Evolutionary conservation across 805 yeast species (phyloP).

Genomic region (Diddensiella transvaalensis): DNA sequence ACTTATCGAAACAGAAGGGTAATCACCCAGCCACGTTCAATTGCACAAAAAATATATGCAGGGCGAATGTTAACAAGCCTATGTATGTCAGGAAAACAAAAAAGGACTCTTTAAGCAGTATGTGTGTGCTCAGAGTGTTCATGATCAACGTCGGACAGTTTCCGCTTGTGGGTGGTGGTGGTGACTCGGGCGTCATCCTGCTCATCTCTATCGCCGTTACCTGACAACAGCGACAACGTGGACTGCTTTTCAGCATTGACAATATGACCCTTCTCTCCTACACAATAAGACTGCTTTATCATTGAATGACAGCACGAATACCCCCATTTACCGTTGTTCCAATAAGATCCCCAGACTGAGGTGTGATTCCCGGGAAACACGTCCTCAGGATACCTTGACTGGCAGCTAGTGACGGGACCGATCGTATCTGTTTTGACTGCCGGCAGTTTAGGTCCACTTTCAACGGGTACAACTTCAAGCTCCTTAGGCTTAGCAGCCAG

Average conservation of each 20-base stretch:
- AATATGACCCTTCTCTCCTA: conserved; percentile 30
- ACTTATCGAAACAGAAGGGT: no score
- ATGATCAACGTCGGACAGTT: background rate
- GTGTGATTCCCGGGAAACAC: conserved; percentile 39
- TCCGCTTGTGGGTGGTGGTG: background rate
- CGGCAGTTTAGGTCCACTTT: background rate
- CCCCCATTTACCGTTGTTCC: conserved; percentile 43
- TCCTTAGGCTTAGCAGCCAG: conserved; percentile 18
- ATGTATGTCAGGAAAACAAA: no score
- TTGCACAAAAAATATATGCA: no score
- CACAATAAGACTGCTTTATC: conserved; percentile 36
- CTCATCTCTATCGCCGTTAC: background rate
- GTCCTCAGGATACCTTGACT: conserved; percentile 38
- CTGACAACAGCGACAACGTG: background rate
- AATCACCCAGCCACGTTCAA: no score
- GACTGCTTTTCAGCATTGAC: conserved; percentile 8
- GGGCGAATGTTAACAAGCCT: no score
- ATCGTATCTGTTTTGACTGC: background rate
- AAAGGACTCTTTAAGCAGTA: no score
- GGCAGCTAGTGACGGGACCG: background rate
- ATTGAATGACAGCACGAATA: conserved; percentile 40
- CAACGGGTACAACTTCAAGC: conserved; percentile 11
- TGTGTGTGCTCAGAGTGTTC: no score
- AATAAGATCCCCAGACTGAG: conserved; percentile 45
- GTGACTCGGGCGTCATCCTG: background rate